Evolutionary conservation across 306 rosid genomes (phyloP).

Genomic region (Ormosia emarginata): DNA sequence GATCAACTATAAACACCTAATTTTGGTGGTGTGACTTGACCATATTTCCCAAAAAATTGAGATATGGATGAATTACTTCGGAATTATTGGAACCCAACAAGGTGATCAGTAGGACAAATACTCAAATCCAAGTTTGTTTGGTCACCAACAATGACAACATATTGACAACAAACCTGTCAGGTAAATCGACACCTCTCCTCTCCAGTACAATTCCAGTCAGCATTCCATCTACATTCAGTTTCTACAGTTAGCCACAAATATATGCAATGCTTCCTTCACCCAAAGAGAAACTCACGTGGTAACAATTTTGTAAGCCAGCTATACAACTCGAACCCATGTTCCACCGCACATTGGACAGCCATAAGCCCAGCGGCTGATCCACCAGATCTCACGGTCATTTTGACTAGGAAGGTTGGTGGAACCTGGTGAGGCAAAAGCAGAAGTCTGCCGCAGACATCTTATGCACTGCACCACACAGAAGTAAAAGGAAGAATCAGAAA

Average conservation of each 20-base stretch:
- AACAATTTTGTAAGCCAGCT: conserved; percentile 24
- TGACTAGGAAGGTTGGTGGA: conserved; percentile 47
- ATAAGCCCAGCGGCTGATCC: conserved; percentile 98
- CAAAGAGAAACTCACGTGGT: not conserved
- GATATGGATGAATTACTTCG: not conserved
- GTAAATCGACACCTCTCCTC: conserved; percentile 13
- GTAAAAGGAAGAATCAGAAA: conserved; percentile 16
- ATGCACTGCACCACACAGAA: conserved; percentile 69
- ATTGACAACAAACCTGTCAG: conserved; percentile 12
- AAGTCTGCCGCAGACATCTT: conserved; percentile 95
- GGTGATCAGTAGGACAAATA: not conserved
- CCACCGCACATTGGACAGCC: conserved; percentile 99
- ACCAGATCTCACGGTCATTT: conserved; percentile 72
- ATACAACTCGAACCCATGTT: conserved; percentile 96
- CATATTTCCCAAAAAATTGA: not conserved
- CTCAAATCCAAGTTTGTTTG: not conserved
- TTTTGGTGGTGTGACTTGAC: not conserved
- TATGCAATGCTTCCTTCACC: not conserved
- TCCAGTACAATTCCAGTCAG: conserved; percentile 32
- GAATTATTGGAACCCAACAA: not conserved
- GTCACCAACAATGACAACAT: not conserved
- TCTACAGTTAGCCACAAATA: not conserved
- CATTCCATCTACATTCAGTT: conserved; percentile 14
- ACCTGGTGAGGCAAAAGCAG: conserved; percentile 74
- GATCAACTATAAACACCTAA: not conserved